Percentiles rank a stretch among this genome's conserved stretches.
phyloP scores from a whole-genome alignment of 495 filamentous ascomycete species.

The Lichenothelia convexa region DNA sequence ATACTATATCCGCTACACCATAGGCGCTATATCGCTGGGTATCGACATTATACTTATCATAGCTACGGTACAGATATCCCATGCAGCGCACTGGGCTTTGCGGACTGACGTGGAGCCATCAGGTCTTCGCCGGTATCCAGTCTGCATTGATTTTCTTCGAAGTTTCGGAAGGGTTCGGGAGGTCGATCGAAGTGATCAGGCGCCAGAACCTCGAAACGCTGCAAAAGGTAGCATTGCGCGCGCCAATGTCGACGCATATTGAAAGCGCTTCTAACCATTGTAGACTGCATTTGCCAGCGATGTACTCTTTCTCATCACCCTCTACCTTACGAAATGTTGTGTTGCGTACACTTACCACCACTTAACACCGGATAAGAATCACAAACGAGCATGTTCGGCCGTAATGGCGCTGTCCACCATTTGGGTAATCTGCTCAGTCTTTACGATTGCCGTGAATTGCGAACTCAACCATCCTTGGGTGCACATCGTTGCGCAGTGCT shows the following conservation, averaged over 20 bases:
- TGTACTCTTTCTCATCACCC: not conserved
- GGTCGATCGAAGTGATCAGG: not conserved
- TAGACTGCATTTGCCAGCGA: slow-evolving; percentile 2
- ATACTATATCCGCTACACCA: too few relatives aligned
- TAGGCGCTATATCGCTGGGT: too few relatives aligned
- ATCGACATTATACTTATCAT: too few relatives aligned
- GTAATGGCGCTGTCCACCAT: not conserved
- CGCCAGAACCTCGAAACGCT: not conserved
- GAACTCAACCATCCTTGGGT: not conserved
- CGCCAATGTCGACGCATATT: not conserved
- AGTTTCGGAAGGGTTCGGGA: not conserved
- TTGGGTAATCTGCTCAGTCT: slow-evolving; percentile 1
- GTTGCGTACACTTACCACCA: not conserved
- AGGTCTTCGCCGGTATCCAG: not conserved
- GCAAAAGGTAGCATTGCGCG: not conserved
- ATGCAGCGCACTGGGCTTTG: too few relatives aligned
- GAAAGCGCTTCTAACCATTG: not conserved
- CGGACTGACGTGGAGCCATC: too few relatives aligned
- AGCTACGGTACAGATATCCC: too few relatives aligned
- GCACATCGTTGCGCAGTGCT: not conserved
- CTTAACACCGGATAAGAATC: slow-evolving; percentile 2
- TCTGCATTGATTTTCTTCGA: not conserved
- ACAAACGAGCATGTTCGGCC: not conserved
- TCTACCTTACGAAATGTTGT: not conserved
- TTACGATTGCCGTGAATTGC: slow-evolving; percentile 2